Evolutionary conservation across 805 yeast genomes (phyloP).

Genomic region (Cyberlindnera sargentensis): DNA sequence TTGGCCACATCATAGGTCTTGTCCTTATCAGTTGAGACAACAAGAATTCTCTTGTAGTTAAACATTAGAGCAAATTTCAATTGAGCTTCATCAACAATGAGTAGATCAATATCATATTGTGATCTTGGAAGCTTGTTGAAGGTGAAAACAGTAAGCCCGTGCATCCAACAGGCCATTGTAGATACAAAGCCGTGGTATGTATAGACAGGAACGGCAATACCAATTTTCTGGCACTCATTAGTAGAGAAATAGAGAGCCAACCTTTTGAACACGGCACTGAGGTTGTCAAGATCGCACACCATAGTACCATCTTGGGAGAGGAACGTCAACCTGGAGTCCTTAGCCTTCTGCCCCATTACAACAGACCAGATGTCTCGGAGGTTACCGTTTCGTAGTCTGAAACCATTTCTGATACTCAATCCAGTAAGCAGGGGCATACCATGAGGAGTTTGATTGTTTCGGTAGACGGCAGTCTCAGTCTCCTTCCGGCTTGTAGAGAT

Average conservation of each 20-base stretch:
- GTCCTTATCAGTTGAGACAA: slow-evolving; percentile 20
- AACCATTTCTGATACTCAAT: slow-evolving; percentile 54
- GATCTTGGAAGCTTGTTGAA: slow-evolving; percentile 28
- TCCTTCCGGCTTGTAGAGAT: slow-evolving; percentile 55
- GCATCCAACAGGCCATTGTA: slow-evolving; percentile 37
- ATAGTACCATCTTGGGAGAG: slow-evolving; percentile 19
- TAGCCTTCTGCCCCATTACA: slow-evolving; percentile 27
- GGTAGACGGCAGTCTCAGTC: slow-evolving; percentile 68
- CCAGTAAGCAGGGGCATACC: slow-evolving; percentile 67
- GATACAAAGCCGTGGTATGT: slow-evolving; percentile 32
- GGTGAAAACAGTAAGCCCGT: slow-evolving; percentile 34
- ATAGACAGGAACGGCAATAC: slow-evolving; percentile 22
- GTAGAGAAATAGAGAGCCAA: slow-evolving; percentile 15
- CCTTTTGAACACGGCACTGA: slow-evolving; percentile 27
- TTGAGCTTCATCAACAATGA: slow-evolving; percentile 25
- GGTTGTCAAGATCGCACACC: slow-evolving; percentile 9
- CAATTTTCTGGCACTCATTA: slow-evolving; percentile 21
- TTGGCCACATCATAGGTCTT: slow-evolving; percentile 1
- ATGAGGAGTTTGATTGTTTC: slow-evolving; percentile 69
- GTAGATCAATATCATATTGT: slow-evolving; percentile 23
- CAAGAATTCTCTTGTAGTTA: slow-evolving; percentile 28
- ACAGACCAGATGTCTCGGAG: slow-evolving; percentile 68
- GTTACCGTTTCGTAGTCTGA: slow-evolving; percentile 67
- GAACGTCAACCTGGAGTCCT: slow-evolving; percentile 18
- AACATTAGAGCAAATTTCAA: slow-evolving; percentile 18